Conservation (phyloP, 1,284 basidiomycete genomes). For the Golubevia pallescens region DNA sequence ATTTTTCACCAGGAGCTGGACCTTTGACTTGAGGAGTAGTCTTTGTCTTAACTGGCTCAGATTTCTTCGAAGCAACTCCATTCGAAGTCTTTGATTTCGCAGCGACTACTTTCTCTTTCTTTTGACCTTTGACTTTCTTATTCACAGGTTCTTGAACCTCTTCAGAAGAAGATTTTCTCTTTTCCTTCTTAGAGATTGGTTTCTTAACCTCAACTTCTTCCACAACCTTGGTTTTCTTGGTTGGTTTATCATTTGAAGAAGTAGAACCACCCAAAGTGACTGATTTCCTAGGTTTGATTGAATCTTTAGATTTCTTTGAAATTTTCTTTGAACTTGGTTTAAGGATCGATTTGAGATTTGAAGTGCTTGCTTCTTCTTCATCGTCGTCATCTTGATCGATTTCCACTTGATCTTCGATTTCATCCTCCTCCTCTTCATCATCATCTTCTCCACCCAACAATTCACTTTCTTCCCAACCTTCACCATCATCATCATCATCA, state of each 20-base stretch:
- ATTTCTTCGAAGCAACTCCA: too few relatives aligned
- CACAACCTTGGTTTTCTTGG: too few relatives aligned
- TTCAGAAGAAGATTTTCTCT: conserved; percentile 7
- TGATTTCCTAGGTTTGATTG: not conserved
- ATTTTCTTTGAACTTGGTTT: conserved; percentile 2
- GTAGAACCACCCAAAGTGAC: not conserved
- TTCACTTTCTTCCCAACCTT: conserved; percentile 40
- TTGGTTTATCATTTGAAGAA: too few relatives aligned
- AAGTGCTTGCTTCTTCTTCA: conserved; percentile 13
- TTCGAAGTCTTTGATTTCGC: conserved; percentile 18
- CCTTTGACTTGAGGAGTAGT: conserved; percentile 23
- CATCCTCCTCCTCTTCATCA: conserved; percentile 21
- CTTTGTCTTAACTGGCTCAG: conserved; percentile 2
- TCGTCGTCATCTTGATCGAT: conserved; percentile 29
- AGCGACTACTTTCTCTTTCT: conserved; percentile 25
- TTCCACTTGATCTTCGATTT: conserved; percentile 18
- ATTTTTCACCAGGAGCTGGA: conserved; percentile 45
- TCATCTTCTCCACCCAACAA: conserved; percentile 36
- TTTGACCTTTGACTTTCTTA: conserved; percentile 23
- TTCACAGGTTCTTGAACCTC: conserved; percentile 2
- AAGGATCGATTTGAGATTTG: conserved; percentile 34
- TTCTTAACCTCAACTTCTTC: conserved; percentile 7
- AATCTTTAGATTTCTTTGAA: not conserved
- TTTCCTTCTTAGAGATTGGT: conserved; percentile 15
- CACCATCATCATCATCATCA: conserved; percentile 23